Conservation (phyloP, 495 filamentous ascomycete genomes). For the Aspergillus kassunensis region DNA sequence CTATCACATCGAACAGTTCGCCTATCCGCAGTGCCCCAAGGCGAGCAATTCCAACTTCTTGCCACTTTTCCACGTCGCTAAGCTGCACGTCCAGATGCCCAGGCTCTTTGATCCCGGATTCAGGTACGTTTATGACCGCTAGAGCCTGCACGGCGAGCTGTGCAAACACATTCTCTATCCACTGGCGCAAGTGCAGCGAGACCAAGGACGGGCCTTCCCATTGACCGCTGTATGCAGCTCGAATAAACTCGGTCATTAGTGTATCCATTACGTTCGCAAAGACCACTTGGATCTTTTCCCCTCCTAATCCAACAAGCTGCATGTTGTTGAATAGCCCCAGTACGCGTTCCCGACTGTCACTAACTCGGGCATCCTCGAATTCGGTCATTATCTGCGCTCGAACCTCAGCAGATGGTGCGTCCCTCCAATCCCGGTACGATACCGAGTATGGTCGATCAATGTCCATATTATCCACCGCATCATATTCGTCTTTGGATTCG, state of each 20-base stretch:
- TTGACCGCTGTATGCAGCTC: conserved; percentile 52
- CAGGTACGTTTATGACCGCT: conserved; percentile 38
- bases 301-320: conserved; percentile 68
- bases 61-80: conserved; percentile 70
- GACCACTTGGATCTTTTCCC: conserved; percentile 67
- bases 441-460: conserved; percentile 35
- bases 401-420: conserved; percentile 23
- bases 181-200: conserved; percentile 55
- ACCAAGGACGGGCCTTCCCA: conserved; percentile 58
- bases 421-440: conserved; percentile 38
- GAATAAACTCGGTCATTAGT: conserved; percentile 64
- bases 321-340: conserved; percentile 57
- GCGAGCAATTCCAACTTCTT: conserved; percentile 70
- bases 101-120: conserved; percentile 16
- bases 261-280: conserved; percentile 72
- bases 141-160: conserved; percentile 63
- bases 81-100: conserved; percentile 44
- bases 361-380: conserved; percentile 31
- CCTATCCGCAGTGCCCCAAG: conserved; percentile 75
- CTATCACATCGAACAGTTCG: conserved; percentile 84
- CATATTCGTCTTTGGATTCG: conserved; percentile 12
- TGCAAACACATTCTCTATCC: conserved; percentile 69
- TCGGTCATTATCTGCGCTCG: conserved; percentile 36
- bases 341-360: conserved; percentile 48
- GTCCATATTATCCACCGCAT: conserved; percentile 33